Percentiles rank a stretch among this genome's conserved stretches.
Conservation (phyloP, 768 basidiomycete species). For the Holtermannia corniformis region DNA sequence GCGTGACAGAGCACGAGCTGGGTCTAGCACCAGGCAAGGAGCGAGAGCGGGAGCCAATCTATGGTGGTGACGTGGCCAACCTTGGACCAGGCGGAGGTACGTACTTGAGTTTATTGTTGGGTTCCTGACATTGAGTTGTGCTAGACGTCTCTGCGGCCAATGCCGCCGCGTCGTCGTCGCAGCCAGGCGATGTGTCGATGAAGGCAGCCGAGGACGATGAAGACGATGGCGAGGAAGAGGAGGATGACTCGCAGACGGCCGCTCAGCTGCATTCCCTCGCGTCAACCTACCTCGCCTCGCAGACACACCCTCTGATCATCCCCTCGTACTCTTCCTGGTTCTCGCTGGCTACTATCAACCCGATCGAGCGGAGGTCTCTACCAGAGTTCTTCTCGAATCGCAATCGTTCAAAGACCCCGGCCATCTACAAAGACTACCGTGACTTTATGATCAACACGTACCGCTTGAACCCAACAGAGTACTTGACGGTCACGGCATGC, state of each 20-base stretch:
- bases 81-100: conserved; percentile 42
- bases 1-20: conserved; percentile 49
- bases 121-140: too few relatives aligned
- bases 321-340: conserved; percentile 98
- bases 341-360: conserved; percentile 84
- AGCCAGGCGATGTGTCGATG: conserved; percentile 9
- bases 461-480: conserved; percentile 83
- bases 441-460: conserved; percentile 99
- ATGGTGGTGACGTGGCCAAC: conserved; percentile 69
- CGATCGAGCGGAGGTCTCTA: conserved; percentile 79
- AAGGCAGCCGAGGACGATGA: conserved; percentile 44
- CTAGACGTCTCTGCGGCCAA: too few relatives aligned
- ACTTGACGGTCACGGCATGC: conserved; percentile 95
- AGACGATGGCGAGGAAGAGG: conserved; percentile 68
- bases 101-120: conserved; percentile 3
- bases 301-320: conserved; percentile 93
- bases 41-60: conserved; percentile 74
- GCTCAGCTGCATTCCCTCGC: conserved; percentile 37
- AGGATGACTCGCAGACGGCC: conserved; percentile 61
- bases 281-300: conserved; percentile 82
- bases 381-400: conserved; percentile 98
- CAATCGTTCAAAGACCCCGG: conserved; percentile 88
- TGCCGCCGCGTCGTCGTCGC: not conserved
- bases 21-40: conserved; percentile 75
- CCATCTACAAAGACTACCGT: conserved; percentile 97